Evolutionary conservation across 768 basidiomycete genomes (phyloP), one percentile per base, ranked within the genome.

Genomic region (Daedaleopsis nitida): DNA sequence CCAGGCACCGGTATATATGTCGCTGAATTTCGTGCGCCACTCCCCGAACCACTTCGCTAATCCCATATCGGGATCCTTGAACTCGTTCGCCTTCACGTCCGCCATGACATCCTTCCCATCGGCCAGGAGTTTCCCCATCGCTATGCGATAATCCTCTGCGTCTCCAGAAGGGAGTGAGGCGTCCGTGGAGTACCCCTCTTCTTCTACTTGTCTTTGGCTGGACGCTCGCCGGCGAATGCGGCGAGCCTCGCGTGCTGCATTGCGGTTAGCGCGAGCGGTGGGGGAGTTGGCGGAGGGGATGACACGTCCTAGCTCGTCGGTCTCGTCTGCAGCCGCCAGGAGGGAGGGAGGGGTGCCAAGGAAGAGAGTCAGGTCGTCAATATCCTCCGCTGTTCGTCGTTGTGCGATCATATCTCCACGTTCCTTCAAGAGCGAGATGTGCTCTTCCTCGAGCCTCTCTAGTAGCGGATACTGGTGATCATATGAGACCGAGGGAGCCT

Each of bases 131-230:
- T 81, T 80, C 23, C 77, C 69, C 42, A 88, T 75, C 1, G 95
- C 93, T 1, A 75, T 75, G 17, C 73, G 69, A 75, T 92, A 96
- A 52, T 94, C 91, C 7, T 80, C 76, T 12, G 82, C 79, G 66
- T 95, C 93, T 3, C 83, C 77, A 14, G 83, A 80, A 1, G 83
- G 77, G 5, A 96, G 76, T 3, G 86, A 85, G 0, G 88, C 84
- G 69, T 96, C 95, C 0, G 95, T 96, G 16, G 93, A 95, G 66
- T 86, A 94, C 0, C 94, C 95, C 72, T 94, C 92, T 65, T 94
- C 89, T 34, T 66, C 65, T 39, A 55, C 42, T 67, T 53, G 42
- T 32, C 65, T 57, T 53, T 66, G 59, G 39, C 58, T 58, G 44
- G 58, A 39, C 66, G 74, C 67, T 9, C 63, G 68, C 38, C 87